These are phyloP conservation scores for Hsuehochloa calcarea DNA, from an alignment of 176 grass and related monocot species.

Conservation along the genomic window DNA sequence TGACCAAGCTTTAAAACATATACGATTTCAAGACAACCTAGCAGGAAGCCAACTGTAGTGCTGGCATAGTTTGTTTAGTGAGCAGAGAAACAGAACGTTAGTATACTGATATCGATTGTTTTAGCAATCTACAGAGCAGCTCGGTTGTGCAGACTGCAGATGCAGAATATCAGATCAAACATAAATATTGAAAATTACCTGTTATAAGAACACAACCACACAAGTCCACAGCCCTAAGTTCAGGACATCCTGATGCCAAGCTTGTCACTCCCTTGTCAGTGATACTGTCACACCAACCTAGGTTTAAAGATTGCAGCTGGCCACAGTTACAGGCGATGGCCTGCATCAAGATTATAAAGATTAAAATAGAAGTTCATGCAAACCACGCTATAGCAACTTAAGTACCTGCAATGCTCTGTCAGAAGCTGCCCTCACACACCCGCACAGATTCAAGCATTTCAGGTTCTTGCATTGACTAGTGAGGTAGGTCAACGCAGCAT, in stretches of 20 bases:
- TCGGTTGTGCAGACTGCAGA: not conserved
- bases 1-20: not conserved
- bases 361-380: not conserved
- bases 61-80: not conserved
- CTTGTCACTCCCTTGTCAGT: conserved; percentile 77
- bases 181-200: conserved; percentile 38
- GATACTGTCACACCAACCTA: conserved; percentile 77
- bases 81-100: not conserved
- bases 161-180: not conserved
- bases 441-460: conserved; percentile 72
- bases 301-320: conserved; percentile 60
- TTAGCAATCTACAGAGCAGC: not conserved
- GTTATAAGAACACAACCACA: conserved; percentile 89
- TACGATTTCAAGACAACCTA: not conserved
- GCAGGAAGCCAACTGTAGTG: not conserved
- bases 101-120: not conserved
- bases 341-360: conserved; percentile 33
- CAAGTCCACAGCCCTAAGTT: conserved; percentile 70
- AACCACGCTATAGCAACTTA: not conserved
- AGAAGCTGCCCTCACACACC: conserved; percentile 63
- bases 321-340: conserved; percentile 63
- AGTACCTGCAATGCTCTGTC: conserved; percentile 77
- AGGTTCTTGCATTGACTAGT: conserved; percentile 54
- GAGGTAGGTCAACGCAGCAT: conserved; percentile 56
- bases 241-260: conserved; percentile 76